Conservation (phyloP, 345 rosid species). For the Brassica carinata region DNA sequence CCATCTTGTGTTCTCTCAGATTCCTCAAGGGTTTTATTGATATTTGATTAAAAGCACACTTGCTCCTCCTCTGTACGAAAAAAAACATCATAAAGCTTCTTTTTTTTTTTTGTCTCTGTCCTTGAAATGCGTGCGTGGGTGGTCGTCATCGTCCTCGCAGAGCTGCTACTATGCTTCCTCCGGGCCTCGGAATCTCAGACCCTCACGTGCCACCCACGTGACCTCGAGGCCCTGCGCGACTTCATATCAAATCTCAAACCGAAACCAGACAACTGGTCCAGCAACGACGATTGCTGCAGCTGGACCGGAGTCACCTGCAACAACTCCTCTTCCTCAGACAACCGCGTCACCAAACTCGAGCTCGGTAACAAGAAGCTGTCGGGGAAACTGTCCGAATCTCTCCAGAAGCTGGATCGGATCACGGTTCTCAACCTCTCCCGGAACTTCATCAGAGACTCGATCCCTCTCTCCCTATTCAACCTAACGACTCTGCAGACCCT, state of each 20-base stretch:
- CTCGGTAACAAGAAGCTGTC: constrained; percentile 46
- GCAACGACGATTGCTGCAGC: constrained; percentile 48
- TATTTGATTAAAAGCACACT: background rate
- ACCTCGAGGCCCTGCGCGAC: constrained; percentile 51
- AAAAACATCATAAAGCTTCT: constrained; percentile 12
- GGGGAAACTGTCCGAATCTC: constrained; percentile 55
- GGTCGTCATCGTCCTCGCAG: constrained; percentile 40
- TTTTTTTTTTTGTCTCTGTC: constrained; percentile 45
- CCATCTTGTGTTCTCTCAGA: constrained; percentile 16
- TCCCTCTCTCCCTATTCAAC: constrained; percentile 59
- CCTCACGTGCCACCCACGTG: constrained; percentile 53
- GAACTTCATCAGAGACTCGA: constrained; percentile 49
- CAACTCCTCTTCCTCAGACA: background rate
- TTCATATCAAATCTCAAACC: constrained; percentile 46
- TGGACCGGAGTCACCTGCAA: constrained; percentile 68
- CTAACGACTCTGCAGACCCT: constrained; percentile 47
- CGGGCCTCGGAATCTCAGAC: constrained; percentile 43
- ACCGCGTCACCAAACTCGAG: constrained; percentile 49
- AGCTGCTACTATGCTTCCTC: constrained; percentile 36
- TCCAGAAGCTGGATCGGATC: constrained; percentile 51
- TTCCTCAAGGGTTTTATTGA: constrained; percentile 13
- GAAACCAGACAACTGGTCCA: constrained; percentile 48
- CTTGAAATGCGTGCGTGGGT: constrained; percentile 54
- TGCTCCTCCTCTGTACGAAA: background rate
- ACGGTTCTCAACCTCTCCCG: constrained; percentile 57